Evolutionary conservation across 2,329 filamentous ascomycete species (phyloP), one percentile per base, ranked within the genome.

Genomic region (Pestalotiopsis sp.): DNA sequence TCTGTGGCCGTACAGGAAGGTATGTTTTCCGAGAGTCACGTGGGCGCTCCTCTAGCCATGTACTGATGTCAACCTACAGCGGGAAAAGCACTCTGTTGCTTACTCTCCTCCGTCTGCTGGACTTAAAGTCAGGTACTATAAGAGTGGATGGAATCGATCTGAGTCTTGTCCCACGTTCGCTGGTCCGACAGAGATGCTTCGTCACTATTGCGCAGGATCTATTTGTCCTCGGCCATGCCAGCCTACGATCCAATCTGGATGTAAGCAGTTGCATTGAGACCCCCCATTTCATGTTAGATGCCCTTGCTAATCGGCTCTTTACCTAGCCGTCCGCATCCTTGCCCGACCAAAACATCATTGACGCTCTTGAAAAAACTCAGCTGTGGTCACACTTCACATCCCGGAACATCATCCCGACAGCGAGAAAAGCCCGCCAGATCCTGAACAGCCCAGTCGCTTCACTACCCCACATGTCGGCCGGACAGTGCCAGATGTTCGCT

Each of bases 1-100:
- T 89, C 4, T 87, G 84, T 58, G 87, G 87, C 1, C 81, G 87
- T 2, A 89, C 83, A 27, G 86, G 84, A 69, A 83, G 81, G 82
- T 81, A 73, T 74, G 76, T 25, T 3, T 61, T 20, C 7, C 31
- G 25, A 13, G 20, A 31, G 41, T 14, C 23, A 27, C 25, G n/a
- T 40, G 40, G 20, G 20, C 20, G 20, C 20, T 23, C 20, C 20
- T 23, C 20, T 23, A 17, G 7, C 1, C 6, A 7, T 13, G 4
- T 66, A n/a, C 49, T 36, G 36, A 61, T 27, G 2, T 64, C 25
- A 59, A 25, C 31, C 41, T 41, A 61, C 59, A 83, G 81, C 66
- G 82, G 83, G 0, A 84, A 84, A 67, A 81, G 78, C 59, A 72
- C 73, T 0, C 25, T 76, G 3, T 59, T 76, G 0, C 66, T 74